These are phyloP conservation scores for Fistulinella staudtii DNA, from an alignment of 1,284 basidiomycete species.

Conservation along the genomic window DNA sequence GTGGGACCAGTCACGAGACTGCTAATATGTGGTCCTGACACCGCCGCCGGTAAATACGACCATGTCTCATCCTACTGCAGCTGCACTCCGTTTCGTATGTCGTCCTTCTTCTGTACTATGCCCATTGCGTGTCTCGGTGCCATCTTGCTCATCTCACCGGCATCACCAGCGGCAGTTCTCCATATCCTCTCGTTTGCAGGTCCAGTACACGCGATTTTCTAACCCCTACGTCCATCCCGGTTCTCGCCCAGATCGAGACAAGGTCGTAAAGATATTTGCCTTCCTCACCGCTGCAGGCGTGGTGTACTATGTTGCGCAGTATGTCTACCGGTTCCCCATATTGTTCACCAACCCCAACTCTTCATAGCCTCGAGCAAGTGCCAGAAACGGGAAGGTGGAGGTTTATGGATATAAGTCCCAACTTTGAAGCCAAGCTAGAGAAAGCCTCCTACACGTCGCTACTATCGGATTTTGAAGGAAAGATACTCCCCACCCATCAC, in stretches of 20 bases:
- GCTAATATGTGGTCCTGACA: too few species aligned
- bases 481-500: slow-evolving; percentile 68
- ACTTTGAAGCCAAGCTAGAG: slow-evolving; percentile 56
- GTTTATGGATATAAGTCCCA: slow-evolving; percentile 74
- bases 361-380: slow-evolving; percentile 77
- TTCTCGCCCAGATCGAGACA: slow-evolving; percentile 9
- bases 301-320: slow-evolving; percentile 31
- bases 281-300: slow-evolving; percentile 23
- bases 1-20: too few species aligned
- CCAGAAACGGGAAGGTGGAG: slow-evolving; percentile 81
- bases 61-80: too few species aligned
- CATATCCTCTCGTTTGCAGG: slow-evolving; percentile 15
- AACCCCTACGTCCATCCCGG: slow-evolving; percentile 6
- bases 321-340: slow-evolving; percentile 6
- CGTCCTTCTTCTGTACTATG: not conserved
- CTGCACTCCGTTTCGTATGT: not conserved
- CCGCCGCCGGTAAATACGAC: too few species aligned
- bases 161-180: slow-evolving; percentile 21
- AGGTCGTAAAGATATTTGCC: slow-evolving; percentile 14
- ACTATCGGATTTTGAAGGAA: slow-evolving; percentile 50
- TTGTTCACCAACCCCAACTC: slow-evolving; percentile 1
- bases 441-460: slow-evolving; percentile 50
- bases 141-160: slow-evolving; percentile 1
- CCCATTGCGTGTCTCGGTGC: not conserved
- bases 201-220: slow-evolving; percentile 30